These are phyloP conservation scores for Pochonia chlamydosporia DNA, from an alignment of 2,329 filamentous ascomycete genomes.

Conservation along the genomic window DNA sequence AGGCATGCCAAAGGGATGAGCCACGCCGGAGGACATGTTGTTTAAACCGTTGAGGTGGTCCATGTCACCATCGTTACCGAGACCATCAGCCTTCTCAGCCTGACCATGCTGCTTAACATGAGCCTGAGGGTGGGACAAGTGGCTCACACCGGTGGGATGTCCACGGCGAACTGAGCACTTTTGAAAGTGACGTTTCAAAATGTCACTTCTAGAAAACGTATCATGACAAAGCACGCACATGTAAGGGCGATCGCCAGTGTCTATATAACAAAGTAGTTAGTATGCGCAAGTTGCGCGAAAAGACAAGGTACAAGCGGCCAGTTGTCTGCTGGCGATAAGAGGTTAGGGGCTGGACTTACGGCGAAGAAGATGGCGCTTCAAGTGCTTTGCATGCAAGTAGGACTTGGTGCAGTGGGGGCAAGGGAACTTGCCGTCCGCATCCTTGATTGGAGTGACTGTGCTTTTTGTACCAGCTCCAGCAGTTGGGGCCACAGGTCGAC, in stretches of 20 bases:
- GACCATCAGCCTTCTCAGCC: constrained; percentile 49
- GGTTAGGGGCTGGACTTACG: constrained; percentile 60
- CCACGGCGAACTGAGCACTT: constrained; percentile 96
- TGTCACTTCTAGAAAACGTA: constrained; percentile 96
- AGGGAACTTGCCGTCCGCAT: constrained; percentile 95
- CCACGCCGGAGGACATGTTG: constrained; percentile 52
- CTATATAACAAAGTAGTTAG: constrained; percentile 41
- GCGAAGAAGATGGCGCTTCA: constrained; percentile 91
- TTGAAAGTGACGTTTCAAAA: constrained; percentile 97
- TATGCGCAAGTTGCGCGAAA: constrained; percentile 19
- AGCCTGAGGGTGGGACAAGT: constrained; percentile 86
- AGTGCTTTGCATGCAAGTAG: constrained; percentile 92
- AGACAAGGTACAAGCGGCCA: not conserved
- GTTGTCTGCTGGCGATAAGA: not conserved
- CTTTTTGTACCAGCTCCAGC: constrained; percentile 68
- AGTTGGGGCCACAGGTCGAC: constrained; percentile 70
- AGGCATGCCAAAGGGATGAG: constrained; percentile 53
- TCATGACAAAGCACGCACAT: constrained; percentile 97
- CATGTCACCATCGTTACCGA: constrained; percentile 48
- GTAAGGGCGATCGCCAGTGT: constrained; percentile 96
- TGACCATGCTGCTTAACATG: constrained; percentile 74
- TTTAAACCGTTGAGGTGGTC: constrained; percentile 56
- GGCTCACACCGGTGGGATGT: constrained; percentile 90
- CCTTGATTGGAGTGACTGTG: constrained; percentile 84
- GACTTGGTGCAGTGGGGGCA: constrained; percentile 98